Evolutionary conservation across 163 green algal genomes (phyloP), one percentile per base, ranked within the genome.

Genomic region (Prototheca cutis): DNA sequence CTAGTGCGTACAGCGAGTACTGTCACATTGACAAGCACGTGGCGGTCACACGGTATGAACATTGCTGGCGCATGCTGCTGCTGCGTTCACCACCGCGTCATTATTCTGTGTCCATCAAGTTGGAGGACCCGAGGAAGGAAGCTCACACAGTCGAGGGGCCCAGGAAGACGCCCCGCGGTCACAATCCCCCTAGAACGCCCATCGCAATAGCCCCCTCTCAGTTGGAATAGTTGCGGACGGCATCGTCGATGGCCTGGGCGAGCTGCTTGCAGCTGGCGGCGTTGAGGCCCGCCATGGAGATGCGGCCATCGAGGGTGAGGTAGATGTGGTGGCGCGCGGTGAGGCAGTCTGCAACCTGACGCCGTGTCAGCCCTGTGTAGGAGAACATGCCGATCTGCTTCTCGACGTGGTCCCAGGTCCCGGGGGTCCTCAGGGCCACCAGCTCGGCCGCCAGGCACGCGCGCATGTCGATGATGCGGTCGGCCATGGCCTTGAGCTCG

Each of bases 291-390:
- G 93, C 93, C 64, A 99, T 72, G 2, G 80, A 93, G 65, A 99
- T 95, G 58, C 93, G 84, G 21, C 93, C 93, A 68, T 99, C 89
- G 32, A 79, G 79, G 17, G 93, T 99, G 90, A 98, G 97, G 82
- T 91, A 99, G 15, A 98, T 67, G 36, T 90, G 75, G 66, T 87
- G 79, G 74, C 95, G 93, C 57, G 89, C 85, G 31, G 85, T 71
- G 56, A 62, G 56, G 24, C 40, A 32, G 39, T 51, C 56, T 24
- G 27, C 39, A 6, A 55, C 48, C 56, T 62, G 56, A 1, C 36
- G 34, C 6, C 24, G 30, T 2, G 77, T 89, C 30, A 97, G 73
- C n/a, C 91, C 91, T 3, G 89, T 96, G 84, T 86, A 98, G 59
- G 71, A 88, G 70, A 98, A 97, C 79, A 87, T 84, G 58, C 74